Percentiles rank a stretch among this genome's conserved stretches.
These are phyloP conservation scores for Ogataea siamensis DNA, from an alignment of 805 yeast genomes.

Conservation along the genomic window DNA sequence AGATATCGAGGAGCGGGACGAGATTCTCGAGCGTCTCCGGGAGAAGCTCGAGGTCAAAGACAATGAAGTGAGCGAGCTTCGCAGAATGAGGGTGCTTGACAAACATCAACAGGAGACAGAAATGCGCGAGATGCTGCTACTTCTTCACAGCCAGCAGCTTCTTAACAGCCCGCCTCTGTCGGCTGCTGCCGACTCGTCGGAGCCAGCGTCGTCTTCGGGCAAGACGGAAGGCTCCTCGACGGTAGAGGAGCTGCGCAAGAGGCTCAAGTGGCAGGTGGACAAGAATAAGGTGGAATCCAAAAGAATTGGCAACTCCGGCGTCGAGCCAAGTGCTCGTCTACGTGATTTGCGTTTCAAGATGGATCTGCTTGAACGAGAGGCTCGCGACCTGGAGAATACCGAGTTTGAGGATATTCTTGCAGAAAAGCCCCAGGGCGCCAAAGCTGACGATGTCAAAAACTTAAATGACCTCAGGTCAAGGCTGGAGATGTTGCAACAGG, in stretches of 20 bases:
- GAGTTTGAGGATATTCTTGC: conserved; percentile 58
- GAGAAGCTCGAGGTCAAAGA: conserved; percentile 60
- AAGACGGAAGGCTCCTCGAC: conserved; percentile 18
- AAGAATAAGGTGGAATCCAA: conserved; percentile 43
- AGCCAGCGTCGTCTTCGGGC: conserved; percentile 13
- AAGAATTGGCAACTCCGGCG: conserved; percentile 41
- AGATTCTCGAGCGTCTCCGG: conserved; percentile 56
- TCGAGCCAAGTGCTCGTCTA: conserved; percentile 76
- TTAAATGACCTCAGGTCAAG: conserved; percentile 55
- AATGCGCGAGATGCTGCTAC: conserved; percentile 67
- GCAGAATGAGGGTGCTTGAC: conserved; percentile 56
- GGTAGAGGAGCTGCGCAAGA: conserved; percentile 36
- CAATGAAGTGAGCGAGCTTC: conserved; percentile 60
- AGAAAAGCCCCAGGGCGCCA: conserved; percentile 16
- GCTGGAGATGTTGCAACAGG: conserved; percentile 61
- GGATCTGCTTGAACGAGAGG: conserved; percentile 83
- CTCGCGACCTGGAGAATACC: conserved; percentile 80
- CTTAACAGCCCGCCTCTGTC: conserved; percentile 22
- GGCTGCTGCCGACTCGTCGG: conserved; percentile 23
- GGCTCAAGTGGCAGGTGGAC: conserved; percentile 45
- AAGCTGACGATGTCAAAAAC: conserved; percentile 53
- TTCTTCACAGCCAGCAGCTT: conserved; percentile 48
- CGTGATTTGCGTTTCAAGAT: conserved; percentile 75
- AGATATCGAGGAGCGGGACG: conserved; percentile 63
- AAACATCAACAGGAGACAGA: conserved; percentile 76